Base-by-base conservation (phyloP, 768 basidiomycete species). In the Epithele typhae region DNA sequence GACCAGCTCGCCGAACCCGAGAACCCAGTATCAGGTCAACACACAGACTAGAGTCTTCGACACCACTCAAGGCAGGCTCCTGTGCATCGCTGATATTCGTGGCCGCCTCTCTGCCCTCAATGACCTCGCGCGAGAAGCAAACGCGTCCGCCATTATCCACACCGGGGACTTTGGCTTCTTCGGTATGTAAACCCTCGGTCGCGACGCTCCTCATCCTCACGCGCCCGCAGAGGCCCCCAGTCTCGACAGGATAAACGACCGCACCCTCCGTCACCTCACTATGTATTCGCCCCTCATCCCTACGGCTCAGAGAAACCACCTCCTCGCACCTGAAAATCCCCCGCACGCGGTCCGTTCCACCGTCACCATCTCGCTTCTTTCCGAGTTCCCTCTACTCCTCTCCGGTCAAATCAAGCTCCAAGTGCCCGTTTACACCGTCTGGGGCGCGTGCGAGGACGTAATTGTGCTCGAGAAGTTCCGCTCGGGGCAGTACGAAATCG, bases 111-210 rank as follows among this genome's bases (percentile, higher is more conserved):
- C 88, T 36, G 81, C 81, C 39, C 78, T 99, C 62, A 97, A 97
- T 65, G 81, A 90, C 66, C 80, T 96, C 44, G 94, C 94, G 15
- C 72, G 84, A 37, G 92, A 96, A 56, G 82, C 81, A 47, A 86
- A 88, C 60, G 96, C 93, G 19, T 79, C 84, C 48, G 95, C 93
- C 15, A 84, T 97, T 64, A 89, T 99, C 49, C 95, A 98, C 64
- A 95, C 94, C 0, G 96, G 96, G 43, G 96, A 99, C 72, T 98
- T 98, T 81, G 96, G 96, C 49, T 96, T 99, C 71, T 96, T 95
- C 66, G 92, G 90, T 84, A 55, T 52, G 76, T 45, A 6, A 6
- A 11, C 21, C 18, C 10, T 17, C 35, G 19, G n/a, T 24, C 14
- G 22, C 33, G 9, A n/a, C 17, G 14, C 8, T 2, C 27, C 10